A percentile compares a stretch with the other conserved stretches of the same genome.
Evolutionary conservation across 306 rosid genomes (phyloP).

Genomic region (Prunus mira): DNA sequence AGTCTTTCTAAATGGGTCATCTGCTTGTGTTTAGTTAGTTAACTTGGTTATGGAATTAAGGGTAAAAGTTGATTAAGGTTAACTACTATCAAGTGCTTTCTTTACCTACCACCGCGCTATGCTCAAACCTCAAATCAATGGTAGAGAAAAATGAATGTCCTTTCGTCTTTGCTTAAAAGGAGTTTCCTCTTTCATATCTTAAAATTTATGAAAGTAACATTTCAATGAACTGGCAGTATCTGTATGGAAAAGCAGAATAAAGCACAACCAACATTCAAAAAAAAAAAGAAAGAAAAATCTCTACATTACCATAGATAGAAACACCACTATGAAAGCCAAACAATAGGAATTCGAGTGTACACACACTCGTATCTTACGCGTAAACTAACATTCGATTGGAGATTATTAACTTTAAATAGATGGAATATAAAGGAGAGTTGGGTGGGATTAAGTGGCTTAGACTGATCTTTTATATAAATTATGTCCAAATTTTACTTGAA

Average conservation of each 20-base stretch:
- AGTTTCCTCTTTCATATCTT: constrained; percentile 29
- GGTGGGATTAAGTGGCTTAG: too few species aligned
- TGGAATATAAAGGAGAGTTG: too few species aligned
- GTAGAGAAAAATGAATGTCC: constrained; percentile 14
- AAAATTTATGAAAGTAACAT: constrained; percentile 27
- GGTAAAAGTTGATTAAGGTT: constrained; percentile 8
- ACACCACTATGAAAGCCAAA: not conserved
- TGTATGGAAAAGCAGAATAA: constrained; percentile 19
- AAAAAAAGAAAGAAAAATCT: not conserved
- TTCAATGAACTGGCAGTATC: constrained; percentile 19
- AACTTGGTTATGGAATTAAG: constrained; percentile 34
- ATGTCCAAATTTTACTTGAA: too few species aligned
- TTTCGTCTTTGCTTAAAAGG: not conserved
- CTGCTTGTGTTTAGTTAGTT: constrained; percentile 30
- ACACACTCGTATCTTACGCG: too few species aligned
- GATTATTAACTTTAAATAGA: too few species aligned
- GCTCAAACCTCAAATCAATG: constrained; percentile 2
- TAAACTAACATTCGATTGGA: too few species aligned
- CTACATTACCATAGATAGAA: not conserved
- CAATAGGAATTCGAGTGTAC: too few species aligned
- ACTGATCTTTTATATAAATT: too few species aligned
- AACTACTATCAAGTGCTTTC: constrained; percentile 4
- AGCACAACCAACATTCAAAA: constrained; percentile 1
- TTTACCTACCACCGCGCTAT: constrained; percentile 32
- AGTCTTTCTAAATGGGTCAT: constrained; percentile 27